phyloP scores from a whole-genome alignment of 257 asterid genomes.

The Haberlea rhodopensis region DNA sequence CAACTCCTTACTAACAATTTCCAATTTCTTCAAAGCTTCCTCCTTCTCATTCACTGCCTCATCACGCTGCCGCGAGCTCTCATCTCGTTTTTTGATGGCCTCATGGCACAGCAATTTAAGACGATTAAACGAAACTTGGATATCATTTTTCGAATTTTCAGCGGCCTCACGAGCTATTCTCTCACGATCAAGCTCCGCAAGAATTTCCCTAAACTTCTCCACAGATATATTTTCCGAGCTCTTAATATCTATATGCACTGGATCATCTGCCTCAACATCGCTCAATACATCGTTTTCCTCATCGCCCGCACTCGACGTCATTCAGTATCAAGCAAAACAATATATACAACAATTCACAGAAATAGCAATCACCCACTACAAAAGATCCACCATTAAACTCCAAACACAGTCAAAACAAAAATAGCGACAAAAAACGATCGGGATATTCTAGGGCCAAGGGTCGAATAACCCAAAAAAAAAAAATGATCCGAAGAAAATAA shows the following conservation, averaged over 20 bases:
- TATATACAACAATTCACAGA: constrained; percentile 22
- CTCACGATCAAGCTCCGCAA: constrained; percentile 89
- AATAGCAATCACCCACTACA: constrained; percentile 13
- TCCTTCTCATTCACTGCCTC: constrained; percentile 73
- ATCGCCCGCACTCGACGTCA: constrained; percentile 60
- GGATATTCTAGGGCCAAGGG: constrained; percentile 27
- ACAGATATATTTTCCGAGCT: constrained; percentile 50
- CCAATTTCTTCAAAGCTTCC: constrained; percentile 49
- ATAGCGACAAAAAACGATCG: not conserved
- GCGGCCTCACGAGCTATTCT: constrained; percentile 68
- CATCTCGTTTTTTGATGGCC: constrained; percentile 86
- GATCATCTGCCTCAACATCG: constrained; percentile 95
- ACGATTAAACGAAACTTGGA: constrained; percentile 69
- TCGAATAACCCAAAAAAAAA: constrained; percentile 4
- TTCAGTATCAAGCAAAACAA: constrained; percentile 6
- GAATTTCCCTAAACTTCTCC: constrained; percentile 61
- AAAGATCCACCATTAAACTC: constrained; percentile 19
- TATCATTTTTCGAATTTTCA: constrained; percentile 63
- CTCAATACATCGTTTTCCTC: constrained; percentile 73
- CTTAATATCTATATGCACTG: constrained; percentile 41
- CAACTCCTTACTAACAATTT: constrained; percentile 39
- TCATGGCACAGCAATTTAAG: constrained; percentile 81
- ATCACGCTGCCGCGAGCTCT: constrained; percentile 71
- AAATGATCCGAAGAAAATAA: not conserved
- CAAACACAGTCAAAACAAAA: constrained; percentile 19